Conservation (phyloP, 2,329 filamentous ascomycete species). For the Stagonosporopsis cucurbitacearum region DNA sequence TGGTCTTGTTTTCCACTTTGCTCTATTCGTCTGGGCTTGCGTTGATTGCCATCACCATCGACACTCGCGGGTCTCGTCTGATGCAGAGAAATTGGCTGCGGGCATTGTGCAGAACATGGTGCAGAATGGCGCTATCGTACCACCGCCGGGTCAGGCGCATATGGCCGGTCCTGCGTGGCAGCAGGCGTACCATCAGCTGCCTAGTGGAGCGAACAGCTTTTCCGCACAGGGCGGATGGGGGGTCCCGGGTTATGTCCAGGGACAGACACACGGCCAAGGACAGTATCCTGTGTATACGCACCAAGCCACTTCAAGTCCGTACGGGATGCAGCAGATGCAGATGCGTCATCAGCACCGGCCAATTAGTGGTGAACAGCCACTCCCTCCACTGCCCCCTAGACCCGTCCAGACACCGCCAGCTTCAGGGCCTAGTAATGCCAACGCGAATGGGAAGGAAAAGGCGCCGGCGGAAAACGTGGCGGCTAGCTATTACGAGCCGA, state of each 20-base stretch:
- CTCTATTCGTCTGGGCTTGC: conserved; percentile 49
- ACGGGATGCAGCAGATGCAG: background rate
- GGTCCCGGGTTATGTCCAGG: background rate
- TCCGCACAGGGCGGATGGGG: background rate
- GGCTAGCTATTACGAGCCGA: conserved; percentile 16
- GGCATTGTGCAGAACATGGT: conserved; percentile 47
- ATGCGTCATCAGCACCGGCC: background rate
- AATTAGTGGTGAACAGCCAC: background rate
- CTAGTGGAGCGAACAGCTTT: background rate
- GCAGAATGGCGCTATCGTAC: conserved; percentile 37
- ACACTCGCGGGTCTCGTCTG: conserved; percentile 31
- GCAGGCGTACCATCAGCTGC: conserved; percentile 2
- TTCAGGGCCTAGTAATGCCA: conserved; percentile 3
- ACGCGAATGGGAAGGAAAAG: background rate
- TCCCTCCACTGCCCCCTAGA: conserved; percentile 6
- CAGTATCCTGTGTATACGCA: background rate
- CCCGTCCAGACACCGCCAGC: background rate
- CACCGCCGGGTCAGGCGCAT: conserved; percentile 27
- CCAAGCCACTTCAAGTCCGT: background rate
- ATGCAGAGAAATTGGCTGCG: conserved; percentile 43
- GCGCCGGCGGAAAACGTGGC: background rate
- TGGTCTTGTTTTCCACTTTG: conserved; percentile 40
- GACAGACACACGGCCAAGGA: background rate
- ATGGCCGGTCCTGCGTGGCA: background rate
- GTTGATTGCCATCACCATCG: conserved; percentile 42